phyloP scores from a whole-genome alignment of 345 rosid genomes.

The Carallia pectinifolia region DNA sequence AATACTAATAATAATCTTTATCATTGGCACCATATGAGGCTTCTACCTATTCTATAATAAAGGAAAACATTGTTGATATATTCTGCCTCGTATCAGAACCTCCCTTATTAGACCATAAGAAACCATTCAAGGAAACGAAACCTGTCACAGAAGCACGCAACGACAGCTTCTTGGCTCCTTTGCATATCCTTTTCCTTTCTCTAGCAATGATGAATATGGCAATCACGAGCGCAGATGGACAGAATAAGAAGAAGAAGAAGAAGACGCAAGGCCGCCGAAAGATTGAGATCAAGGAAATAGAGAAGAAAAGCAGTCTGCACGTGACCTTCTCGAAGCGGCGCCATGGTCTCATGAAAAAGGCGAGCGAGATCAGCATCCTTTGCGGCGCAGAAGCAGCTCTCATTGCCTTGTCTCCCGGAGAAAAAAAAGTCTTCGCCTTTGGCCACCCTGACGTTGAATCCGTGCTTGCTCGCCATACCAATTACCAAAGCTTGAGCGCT shows the following conservation, averaged over 20 bases:
- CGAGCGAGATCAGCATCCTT: conserved; percentile 20
- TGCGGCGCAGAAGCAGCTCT: conserved; percentile 21
- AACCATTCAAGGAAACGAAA: too few species aligned
- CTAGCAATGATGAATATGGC: too few species aligned
- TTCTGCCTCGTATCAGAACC: too few species aligned
- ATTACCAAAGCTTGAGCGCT: not conserved
- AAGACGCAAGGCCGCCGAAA: conserved; percentile 20
- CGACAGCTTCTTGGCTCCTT: too few species aligned
- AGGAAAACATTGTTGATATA: too few species aligned
- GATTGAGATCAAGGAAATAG: conserved; percentile 19
- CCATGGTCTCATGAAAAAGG: conserved; percentile 19
- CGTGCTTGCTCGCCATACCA: conserved; percentile 11
- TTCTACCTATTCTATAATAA: too few species aligned
- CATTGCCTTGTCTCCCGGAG: conserved; percentile 11
- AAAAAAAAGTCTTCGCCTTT: conserved; percentile 9
- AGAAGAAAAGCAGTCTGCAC: conserved; percentile 9
- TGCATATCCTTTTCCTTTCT: too few species aligned
- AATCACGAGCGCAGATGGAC: too few species aligned
- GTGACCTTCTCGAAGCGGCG: conserved; percentile 25
- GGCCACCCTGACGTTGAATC: conserved; percentile 12
- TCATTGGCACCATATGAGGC: too few species aligned
- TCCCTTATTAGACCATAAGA: too few species aligned
- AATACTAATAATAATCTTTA: too few species aligned
- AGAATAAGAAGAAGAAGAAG: not conserved
- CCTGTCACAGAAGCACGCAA: too few species aligned